Base-by-base conservation (phyloP, 2,329 filamentous ascomycete genomes). In the Aspergillus sp. region DNA sequence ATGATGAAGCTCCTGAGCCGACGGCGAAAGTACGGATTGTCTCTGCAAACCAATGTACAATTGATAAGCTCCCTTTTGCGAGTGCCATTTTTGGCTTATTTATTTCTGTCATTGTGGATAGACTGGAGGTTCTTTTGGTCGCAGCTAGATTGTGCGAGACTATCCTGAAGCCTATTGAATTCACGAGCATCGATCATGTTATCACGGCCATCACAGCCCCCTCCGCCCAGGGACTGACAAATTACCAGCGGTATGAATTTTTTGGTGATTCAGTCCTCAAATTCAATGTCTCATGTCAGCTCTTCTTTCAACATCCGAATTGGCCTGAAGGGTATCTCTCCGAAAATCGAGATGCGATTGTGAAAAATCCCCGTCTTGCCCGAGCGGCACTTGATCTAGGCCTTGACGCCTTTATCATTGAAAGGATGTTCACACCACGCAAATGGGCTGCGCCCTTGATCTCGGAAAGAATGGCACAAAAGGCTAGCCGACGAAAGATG, bases 231-330 rank as follows among this genome's bases (percentile, higher is more conserved):
- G 81, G 83, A 38, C 62, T 69, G 1, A 75, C 74, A 0, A 78
- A 95, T 51, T 96, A 96, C 59, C 86, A 97, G 56, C 75, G 86
- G 3, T 71, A 95, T 0, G 93, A 97, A 60, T 94, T 94, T 53
- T 69, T 96, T 0, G 93, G 93, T 0, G 91, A 97, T 57, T 82
- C 82, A 0, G 73, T 95, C 2, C 73, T 97, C 32, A 97, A 97
- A 57, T 79, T 85, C 44, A 81, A 79, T 37, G 76, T 85, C 0
- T 81, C 82, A 0, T 62, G 88, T 1, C 83, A 89, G 43, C 73
- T 90, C 5, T 73, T 76, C 59, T 73, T 75, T 12, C 60, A 73
- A 29, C 65, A 90, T 47, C 78, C 78, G 0, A 67, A 74, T 5
- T 89, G 81, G 76, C 88, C 88, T 1, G 91, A 96, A 65, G 83